These are phyloP conservation scores for Epichloe uncinata DNA, from an alignment of 2,329 filamentous ascomycete genomes.

Conservation along the genomic window DNA sequence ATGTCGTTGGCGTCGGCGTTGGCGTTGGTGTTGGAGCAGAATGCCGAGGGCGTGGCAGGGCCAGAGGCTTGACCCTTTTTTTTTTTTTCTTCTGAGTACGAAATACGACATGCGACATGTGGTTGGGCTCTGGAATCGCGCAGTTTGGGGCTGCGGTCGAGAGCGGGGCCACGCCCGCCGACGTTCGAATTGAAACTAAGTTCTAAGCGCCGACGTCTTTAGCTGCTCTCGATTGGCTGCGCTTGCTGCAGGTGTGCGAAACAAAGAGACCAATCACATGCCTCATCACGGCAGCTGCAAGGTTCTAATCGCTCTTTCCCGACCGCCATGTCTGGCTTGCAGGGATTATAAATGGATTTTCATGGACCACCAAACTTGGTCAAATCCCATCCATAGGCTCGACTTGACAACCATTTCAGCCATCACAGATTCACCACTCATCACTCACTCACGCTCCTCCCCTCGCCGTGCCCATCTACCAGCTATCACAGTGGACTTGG, in stretches of 20 bases:
- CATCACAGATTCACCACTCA: not conserved
- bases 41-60: not conserved
- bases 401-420: not conserved
- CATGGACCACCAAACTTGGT: not conserved
- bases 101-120: conserved; percentile 12
- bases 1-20: not conserved
- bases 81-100: not conserved
- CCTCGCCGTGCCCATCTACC: not conserved
- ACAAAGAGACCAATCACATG: conserved; percentile 19
- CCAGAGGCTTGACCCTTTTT: not conserved
- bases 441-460: not conserved
- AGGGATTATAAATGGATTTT: not conserved
- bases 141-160: conserved; percentile 14
- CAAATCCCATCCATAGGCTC: not conserved
- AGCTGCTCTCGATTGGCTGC: conserved; percentile 23
- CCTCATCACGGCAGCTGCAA: conserved; percentile 20
- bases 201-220: conserved; percentile 21
- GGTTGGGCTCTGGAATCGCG: conserved; percentile 15
- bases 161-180: conserved; percentile 13
- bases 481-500: not conserved
- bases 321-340: conserved; percentile 2
- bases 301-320: conserved; percentile 21
- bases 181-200: conserved; percentile 19
- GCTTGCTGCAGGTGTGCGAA: conserved; percentile 14
- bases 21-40: not conserved